Percentiles rank a stretch among this genome's conserved stretches.
Conservation (phyloP, 169 alveolate genomes). For the Cryptosporidium tyzzeri region DNA sequence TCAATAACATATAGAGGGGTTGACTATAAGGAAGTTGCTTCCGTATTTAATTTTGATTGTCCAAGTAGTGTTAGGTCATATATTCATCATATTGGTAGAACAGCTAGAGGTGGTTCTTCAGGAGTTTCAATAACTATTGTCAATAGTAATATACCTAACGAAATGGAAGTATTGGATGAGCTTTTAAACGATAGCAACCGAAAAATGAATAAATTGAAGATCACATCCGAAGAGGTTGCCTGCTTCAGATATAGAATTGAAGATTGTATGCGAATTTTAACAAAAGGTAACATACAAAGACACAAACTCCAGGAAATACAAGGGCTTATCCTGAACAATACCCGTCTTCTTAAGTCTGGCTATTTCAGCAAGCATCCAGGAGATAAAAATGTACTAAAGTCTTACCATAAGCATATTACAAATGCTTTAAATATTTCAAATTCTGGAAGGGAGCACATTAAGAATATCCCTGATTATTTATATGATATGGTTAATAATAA, state of each 20-base stretch:
- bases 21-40: constrained; percentile 65
- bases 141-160: constrained; percentile 56
- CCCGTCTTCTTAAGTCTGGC: constrained; percentile 67
- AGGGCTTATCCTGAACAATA: constrained; percentile 46
- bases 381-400: constrained; percentile 52
- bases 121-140: constrained; percentile 58
- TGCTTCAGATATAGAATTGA: constrained; percentile 70
- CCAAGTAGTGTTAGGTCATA: constrained; percentile 59
- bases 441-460: constrained; percentile 61
- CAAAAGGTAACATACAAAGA: constrained; percentile 55
- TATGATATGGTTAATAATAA: constrained; percentile 39
- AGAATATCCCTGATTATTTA: constrained; percentile 45
- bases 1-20: constrained; percentile 62
- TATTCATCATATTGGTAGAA: constrained; percentile 71
- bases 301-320: constrained; percentile 67
- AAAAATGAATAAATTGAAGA: constrained; percentile 45
- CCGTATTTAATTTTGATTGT: constrained; percentile 70
- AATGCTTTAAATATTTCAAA: constrained; percentile 41
- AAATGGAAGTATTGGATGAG: constrained; percentile 43
- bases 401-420: constrained; percentile 59
- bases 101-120: constrained; percentile 70
- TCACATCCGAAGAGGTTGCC: constrained; percentile 62
- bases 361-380: constrained; percentile 69
- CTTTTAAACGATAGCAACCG: constrained; percentile 22
- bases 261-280: constrained; percentile 51